Evolutionary conservation across 1,284 basidiomycete species (phyloP).

Genomic region (Melampsora medusae): DNA sequence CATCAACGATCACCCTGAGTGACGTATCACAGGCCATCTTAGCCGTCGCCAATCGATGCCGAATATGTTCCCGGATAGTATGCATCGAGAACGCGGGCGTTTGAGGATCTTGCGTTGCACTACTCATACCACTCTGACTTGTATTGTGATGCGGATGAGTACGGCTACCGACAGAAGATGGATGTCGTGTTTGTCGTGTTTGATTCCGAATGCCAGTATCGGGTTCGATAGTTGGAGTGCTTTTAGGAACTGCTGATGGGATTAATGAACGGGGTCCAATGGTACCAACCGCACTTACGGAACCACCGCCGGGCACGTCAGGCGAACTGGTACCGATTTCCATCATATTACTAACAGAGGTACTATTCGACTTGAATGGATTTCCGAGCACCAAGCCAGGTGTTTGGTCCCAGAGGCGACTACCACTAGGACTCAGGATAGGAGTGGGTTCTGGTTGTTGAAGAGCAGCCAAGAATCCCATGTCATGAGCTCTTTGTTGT

Average conservation of each 20-base stretch:
- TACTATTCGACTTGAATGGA: slow-evolving; percentile 12
- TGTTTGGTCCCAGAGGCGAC: slow-evolving; percentile 37
- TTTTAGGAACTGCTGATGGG: neutral
- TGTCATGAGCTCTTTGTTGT: slow-evolving; percentile 11
- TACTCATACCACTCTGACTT: neutral
- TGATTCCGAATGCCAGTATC: neutral
- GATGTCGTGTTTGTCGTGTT: neutral
- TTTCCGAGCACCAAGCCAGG: slow-evolving; percentile 40
- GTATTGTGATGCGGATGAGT: neutral
- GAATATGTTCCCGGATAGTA: slow-evolving; percentile 89
- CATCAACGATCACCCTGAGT: slow-evolving; percentile 82
- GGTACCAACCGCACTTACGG: neutral
- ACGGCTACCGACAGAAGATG: neutral
- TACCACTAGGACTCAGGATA: slow-evolving; percentile 38
- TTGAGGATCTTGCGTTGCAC: slow-evolving; percentile 40
- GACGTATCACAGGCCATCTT: slow-evolving; percentile 96
- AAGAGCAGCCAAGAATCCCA: slow-evolving; percentile 14
- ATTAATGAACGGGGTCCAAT: slow-evolving; percentile 1
- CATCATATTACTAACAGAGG: neutral
- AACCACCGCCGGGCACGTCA: neutral
- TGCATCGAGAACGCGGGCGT: slow-evolving; percentile 49
- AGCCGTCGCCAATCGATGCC: slow-evolving; percentile 83
- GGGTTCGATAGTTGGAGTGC: no score
- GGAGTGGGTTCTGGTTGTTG: slow-evolving; percentile 40
- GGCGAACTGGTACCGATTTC: neutral